Conservation (phyloP, 2,329 filamentous ascomycete species). For the Sarocladium kiliense region DNA sequence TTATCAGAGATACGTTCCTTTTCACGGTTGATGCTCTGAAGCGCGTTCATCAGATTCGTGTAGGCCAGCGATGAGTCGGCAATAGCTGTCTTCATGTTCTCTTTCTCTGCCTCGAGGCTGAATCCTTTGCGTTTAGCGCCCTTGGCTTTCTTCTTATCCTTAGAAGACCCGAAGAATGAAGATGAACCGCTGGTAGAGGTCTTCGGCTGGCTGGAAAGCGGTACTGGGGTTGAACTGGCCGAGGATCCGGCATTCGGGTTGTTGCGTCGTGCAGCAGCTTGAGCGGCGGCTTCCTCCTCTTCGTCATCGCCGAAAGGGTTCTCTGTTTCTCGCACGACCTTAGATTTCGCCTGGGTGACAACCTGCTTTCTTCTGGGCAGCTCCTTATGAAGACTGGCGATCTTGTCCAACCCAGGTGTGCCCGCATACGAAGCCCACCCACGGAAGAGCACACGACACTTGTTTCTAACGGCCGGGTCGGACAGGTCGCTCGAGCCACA, state of each 20-base stretch:
- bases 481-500: conserved; percentile 81
- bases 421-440: conserved; percentile 86
- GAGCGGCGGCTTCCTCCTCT: conserved; percentile 42
- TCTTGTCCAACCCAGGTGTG: conserved; percentile 71
- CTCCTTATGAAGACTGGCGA: conserved; percentile 74
- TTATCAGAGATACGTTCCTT: conserved; percentile 84
- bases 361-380: conserved; percentile 64
- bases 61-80: conserved; percentile 84
- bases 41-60: conserved; percentile 82
- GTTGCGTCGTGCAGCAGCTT: conserved; percentile 17
- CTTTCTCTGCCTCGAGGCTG: conserved; percentile 82
- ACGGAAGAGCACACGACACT: conserved; percentile 80
- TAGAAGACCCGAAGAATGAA: conserved; percentile 16
- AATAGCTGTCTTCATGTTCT: conserved; percentile 80
- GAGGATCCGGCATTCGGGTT: conserved; percentile 16
- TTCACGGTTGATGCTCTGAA: conserved; percentile 90
- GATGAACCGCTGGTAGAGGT: conserved; percentile 15
- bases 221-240: conserved; percentile 13
- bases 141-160: conserved; percentile 45
- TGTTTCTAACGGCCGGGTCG: conserved; percentile 79
- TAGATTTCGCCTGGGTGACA: conserved; percentile 71
- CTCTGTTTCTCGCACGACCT: conserved; percentile 76
- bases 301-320: conserved; percentile 65
- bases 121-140: conserved; percentile 61
- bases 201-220: conserved; percentile 16